Evolutionary conservation across 768 basidiomycete species (phyloP).

Genomic region (Pholiota conissans): DNA sequence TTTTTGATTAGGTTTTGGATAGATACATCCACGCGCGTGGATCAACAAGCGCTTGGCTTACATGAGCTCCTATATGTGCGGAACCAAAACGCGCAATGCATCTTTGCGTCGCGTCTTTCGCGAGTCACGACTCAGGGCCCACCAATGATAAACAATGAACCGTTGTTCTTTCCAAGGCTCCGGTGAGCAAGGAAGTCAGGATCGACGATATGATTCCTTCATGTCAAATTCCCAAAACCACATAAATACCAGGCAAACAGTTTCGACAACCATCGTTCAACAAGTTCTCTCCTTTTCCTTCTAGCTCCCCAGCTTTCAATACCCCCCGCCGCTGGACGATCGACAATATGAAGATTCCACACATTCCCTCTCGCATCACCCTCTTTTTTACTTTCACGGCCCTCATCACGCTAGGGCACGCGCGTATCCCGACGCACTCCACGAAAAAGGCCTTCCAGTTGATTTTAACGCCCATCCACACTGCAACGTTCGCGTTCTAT

Average conservation of each 20-base stretch:
- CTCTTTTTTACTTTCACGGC: slow-evolving; percentile 1
- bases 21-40: too few relatives aligned
- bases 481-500: slow-evolving; percentile 5
- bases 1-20: too few relatives aligned
- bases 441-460: slow-evolving; percentile 4
- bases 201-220: neutral
- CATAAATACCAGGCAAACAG: neutral
- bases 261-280: neutral
- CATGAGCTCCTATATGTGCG: too few relatives aligned
- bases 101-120: neutral
- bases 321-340: neutral
- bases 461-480: neutral
- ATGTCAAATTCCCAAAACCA: neutral
- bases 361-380: slow-evolving; percentile 1
- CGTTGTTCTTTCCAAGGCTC: neutral
- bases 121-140: too few relatives aligned
- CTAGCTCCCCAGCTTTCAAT: too few relatives aligned
- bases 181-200: neutral
- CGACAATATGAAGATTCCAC: neutral
- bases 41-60: too few relatives aligned
- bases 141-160: neutral
- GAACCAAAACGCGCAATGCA: neutral
- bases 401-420: slow-evolving; percentile 1
- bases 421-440: neutral
- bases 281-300: neutral